phyloP scores from a whole-genome alignment of 78 protist genomes.

The Dictyostelium citrinum region DNA sequence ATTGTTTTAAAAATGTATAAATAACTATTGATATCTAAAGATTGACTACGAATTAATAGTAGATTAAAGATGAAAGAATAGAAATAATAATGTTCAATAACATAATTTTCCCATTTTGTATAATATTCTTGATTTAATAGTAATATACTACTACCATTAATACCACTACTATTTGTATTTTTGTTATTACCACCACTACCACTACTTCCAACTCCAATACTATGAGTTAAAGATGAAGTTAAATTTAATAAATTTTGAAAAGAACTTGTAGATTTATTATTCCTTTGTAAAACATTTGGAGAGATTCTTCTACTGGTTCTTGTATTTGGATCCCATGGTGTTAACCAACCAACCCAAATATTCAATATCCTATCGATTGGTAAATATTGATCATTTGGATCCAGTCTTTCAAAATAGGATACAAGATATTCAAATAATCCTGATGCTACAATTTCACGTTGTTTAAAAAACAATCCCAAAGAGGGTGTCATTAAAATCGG shows the following conservation, averaged over 20 bases:
- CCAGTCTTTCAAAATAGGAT: conserved; percentile 36
- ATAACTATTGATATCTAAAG: not conserved
- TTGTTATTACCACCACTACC: not conserved
- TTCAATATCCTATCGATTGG: conserved; percentile 25
- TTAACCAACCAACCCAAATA: conserved; percentile 8
- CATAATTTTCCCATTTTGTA: conserved; percentile 15
- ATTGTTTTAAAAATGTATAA: not conserved
- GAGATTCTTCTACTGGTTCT: not conserved
- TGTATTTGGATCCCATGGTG: conserved; percentile 42
- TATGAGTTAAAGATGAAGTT: not conserved
- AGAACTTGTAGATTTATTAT: not conserved
- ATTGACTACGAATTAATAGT: not conserved
- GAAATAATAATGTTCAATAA: conserved; percentile 30
- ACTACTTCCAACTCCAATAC: not conserved
- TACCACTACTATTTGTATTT: not conserved
- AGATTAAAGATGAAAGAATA: conserved; percentile 30
- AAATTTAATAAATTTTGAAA: conserved; percentile 1
- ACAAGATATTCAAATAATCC: not conserved
- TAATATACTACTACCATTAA: not conserved
- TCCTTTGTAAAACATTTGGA: not conserved
- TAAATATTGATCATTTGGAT: not conserved
- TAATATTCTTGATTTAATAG: not conserved
- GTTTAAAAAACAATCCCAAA: not conserved
- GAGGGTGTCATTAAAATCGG: not conserved
- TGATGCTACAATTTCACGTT: not conserved